Evolutionary conservation across 2,329 filamentous ascomycete genomes (phyloP), one percentile per base, ranked within the genome.

Genomic region (Ascochyta lentis): DNA sequence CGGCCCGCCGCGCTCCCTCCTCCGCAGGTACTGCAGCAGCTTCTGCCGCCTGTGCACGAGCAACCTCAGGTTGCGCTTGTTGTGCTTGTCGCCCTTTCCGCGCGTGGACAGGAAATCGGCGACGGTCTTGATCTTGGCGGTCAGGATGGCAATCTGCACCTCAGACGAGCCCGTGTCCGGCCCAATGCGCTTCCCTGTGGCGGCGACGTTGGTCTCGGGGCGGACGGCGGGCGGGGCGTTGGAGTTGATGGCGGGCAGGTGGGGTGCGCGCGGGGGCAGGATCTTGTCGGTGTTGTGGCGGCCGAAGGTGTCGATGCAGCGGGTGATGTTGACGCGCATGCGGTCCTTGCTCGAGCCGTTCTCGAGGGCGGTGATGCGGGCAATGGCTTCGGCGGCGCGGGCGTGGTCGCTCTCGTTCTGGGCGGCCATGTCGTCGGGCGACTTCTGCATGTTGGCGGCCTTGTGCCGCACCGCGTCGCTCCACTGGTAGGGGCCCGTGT

Each of bases 91-190:
- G 74, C 89, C 92, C 75, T 89, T 86, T 5, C 89, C 91, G 65
- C 86, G 84, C 38, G 80, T 82, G 69, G 89, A 83, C 47, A 96
- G 77, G 63, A 89, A 87, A 64, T 89, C 83, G 15, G 90, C 88
- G 45, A 99, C 76, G 23, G 89, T 87, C 60, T 91, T 84, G 73
- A 99, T 99, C 83, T 97, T 98, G 54, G 92, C 86, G 3, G 95
- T 99, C 74, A 99, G 77, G 66, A 99, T 96, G 41, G 92, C 93
- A 64, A 96, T 92, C 81, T 99, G 95, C n/a, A 99, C 96, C 78
- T 99, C 95, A 6, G 91, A 91, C 67, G 91, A 96, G 33, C 95
- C 95, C 0, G 94, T 99, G 73, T 99, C 95, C 5, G 89, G 90
- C 0, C 95, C 95, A n/a, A 88, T 86, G 29, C 96, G 89, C 44